Evolutionary conservation across 768 basidiomycete species (phyloP).

Genomic region (Artomyces pyxidatus): DNA sequence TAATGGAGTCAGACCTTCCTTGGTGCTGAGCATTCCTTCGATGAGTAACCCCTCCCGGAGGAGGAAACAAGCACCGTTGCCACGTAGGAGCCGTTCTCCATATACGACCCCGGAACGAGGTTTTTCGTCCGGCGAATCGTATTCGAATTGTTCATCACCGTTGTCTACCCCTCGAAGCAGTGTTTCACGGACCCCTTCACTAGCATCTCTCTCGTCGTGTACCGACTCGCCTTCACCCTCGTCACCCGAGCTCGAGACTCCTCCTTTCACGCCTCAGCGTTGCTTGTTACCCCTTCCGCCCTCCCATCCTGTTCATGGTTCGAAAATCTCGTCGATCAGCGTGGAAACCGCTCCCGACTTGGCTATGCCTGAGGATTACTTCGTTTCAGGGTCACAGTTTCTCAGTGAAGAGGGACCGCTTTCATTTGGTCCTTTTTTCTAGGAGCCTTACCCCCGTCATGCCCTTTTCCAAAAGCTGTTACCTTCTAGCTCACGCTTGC

Average conservation of each 20-base stretch:
- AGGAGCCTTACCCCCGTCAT: too few relatives aligned
- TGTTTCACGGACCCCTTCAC: constrained; percentile 5
- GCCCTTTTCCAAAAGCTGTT: too few relatives aligned
- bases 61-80: neutral
- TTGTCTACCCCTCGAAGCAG: neutral
- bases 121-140: too few relatives aligned
- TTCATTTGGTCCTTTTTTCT: constrained; percentile 2
- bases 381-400: too few relatives aligned
- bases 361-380: too few relatives aligned
- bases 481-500: too few relatives aligned
- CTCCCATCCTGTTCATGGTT: neutral
- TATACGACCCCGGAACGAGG: too few relatives aligned
- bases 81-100: neutral
- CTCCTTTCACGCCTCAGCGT: constrained; percentile 6
- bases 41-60: neutral
- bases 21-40: neutral
- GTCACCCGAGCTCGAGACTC: constrained; percentile 14
- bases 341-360: neutral
- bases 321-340: neutral
- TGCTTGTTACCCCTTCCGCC: neutral
- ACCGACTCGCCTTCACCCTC: constrained; percentile 1
- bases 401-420: neutral
- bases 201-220: constrained; percentile 3
- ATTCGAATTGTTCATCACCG: neutral
- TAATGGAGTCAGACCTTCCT: neutral